These are phyloP conservation scores for Cutaneotrichosporon mucoides DNA, from an alignment of 1,284 basidiomycete genomes.

Conservation along the genomic window DNA sequence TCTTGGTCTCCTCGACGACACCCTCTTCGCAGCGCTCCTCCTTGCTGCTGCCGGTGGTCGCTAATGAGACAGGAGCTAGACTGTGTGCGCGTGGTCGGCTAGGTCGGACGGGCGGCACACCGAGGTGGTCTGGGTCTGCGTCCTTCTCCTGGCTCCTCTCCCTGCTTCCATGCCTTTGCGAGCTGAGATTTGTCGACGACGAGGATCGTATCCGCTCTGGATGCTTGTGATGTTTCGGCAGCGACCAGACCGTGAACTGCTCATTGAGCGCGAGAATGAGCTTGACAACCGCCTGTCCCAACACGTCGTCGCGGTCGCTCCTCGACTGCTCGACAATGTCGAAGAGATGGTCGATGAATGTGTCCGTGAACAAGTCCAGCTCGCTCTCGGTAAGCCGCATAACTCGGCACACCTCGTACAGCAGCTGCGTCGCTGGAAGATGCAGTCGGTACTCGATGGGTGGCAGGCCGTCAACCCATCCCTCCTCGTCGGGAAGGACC, in stretches of 20 bases:
- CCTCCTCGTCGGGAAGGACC: slow-evolving; percentile 43
- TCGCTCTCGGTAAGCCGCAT: slow-evolving; percentile 73
- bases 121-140: background rate
- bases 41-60: background rate
- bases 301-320: slow-evolving; percentile 78
- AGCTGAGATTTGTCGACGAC: background rate
- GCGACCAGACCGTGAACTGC: slow-evolving; percentile 86
- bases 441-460: slow-evolving; percentile 77
- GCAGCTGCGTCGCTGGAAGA: slow-evolving; percentile 64
- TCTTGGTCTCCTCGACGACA: slow-evolving; percentile 42
- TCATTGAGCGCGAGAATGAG: slow-evolving; percentile 93
- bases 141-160: background rate
- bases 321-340: slow-evolving; percentile 91
- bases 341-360: slow-evolving; percentile 85
- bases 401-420: slow-evolving; percentile 88
- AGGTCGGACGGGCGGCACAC: background rate
- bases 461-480: slow-evolving; percentile 41
- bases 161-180: no score
- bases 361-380: slow-evolving; percentile 67
- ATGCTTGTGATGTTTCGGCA: slow-evolving; percentile 36
- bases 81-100: slow-evolving; percentile 8
- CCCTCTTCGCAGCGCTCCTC: slow-evolving; percentile 11
- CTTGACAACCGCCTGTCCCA: slow-evolving; percentile 92
- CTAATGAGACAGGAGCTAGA: background rate
- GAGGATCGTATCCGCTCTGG: background rate